Percentiles rank a stretch among this genome's conserved stretches.
These are phyloP conservation scores for Pythium sp. DNA, from an alignment of 352 stramenopile genomes.

Conservation along the genomic window DNA sequence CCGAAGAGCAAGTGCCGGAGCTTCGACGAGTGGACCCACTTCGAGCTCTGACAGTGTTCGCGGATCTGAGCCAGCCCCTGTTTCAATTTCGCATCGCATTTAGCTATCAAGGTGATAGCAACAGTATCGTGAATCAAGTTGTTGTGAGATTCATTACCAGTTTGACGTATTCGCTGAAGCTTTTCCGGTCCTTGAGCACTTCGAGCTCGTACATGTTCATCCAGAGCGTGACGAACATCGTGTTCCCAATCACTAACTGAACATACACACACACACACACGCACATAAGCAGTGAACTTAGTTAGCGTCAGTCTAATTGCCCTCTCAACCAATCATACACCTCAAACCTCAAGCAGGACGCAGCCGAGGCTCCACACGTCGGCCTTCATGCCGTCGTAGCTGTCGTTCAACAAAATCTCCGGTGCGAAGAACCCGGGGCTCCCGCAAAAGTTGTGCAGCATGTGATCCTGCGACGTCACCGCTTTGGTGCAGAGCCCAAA, in stretches of 20 bases:
- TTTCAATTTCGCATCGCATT: background rate
- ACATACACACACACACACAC: background rate
- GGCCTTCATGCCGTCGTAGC: constrained; percentile 70
- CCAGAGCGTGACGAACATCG: constrained; percentile 80
- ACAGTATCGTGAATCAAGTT: too few relatives aligned
- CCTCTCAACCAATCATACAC: too few relatives aligned
- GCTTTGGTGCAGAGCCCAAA: constrained; percentile 74
- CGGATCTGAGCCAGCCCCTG: constrained; percentile 30
- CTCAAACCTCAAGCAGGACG: constrained; percentile 65
- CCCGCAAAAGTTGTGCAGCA: constrained; percentile 74
- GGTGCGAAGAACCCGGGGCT: constrained; percentile 85
- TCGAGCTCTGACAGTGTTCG: constrained; percentile 31
- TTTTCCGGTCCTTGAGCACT: constrained; percentile 55
- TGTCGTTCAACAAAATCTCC: constrained; percentile 63
- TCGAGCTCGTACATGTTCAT: constrained; percentile 83
- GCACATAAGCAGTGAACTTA: background rate
- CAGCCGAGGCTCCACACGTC: constrained; percentile 87
- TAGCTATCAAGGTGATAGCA: background rate
- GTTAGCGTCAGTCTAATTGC: background rate
- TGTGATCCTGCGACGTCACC: constrained; percentile 25
- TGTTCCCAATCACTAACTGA: constrained; percentile 75
- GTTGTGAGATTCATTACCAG: background rate
- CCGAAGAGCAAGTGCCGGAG: constrained; percentile 40
- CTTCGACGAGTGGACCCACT: constrained; percentile 49
- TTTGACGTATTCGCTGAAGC: constrained; percentile 44